These are phyloP conservation scores for Colletotrichum sansevieriae DNA, from an alignment of 2,329 filamentous ascomycete genomes.

Conservation along the genomic window DNA sequence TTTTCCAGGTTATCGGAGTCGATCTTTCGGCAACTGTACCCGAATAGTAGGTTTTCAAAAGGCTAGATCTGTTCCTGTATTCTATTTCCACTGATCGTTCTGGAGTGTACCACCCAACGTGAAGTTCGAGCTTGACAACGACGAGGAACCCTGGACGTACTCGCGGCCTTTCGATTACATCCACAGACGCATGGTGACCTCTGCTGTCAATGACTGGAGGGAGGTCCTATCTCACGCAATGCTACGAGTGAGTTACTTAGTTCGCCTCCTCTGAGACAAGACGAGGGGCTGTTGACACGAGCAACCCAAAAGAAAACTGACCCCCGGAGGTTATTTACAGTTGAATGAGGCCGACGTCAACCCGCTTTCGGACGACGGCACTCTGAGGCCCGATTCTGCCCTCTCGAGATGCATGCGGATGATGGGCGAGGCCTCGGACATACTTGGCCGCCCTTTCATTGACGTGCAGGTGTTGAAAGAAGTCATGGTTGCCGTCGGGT, in stretches of 20 bases:
- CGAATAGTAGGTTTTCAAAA: constrained; percentile 44
- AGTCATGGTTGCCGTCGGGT: constrained; percentile 65
- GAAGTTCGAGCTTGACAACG: constrained; percentile 67
- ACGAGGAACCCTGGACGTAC: constrained; percentile 64
- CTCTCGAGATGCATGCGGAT: constrained; percentile 50
- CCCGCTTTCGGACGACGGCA: constrained; percentile 52
- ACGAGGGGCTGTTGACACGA: neutral
- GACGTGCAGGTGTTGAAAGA: constrained; percentile 53
- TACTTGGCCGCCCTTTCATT: constrained; percentile 54
- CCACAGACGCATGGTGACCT: constrained; percentile 64
- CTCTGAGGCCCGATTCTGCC: constrained; percentile 51
- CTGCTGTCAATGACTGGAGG: constrained; percentile 64
- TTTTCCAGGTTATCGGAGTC: constrained; percentile 50
- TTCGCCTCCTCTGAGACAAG: neutral
- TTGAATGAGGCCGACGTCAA: constrained; percentile 37
- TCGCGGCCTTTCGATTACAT: constrained; percentile 67
- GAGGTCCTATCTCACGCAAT: constrained; percentile 59
- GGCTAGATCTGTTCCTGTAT: neutral
- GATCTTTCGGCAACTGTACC: constrained; percentile 58
- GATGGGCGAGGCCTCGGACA: constrained; percentile 52
- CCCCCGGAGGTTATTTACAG: constrained; percentile 58
- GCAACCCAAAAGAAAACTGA: constrained; percentile 46
- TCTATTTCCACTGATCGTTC: neutral
- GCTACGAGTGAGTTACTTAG: constrained; percentile 50
- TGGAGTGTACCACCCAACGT: constrained; percentile 65